Percentiles rank a stretch among this genome's conserved stretches.
These are phyloP conservation scores for Trematosphaeria pertusa DNA, from an alignment of 2,329 filamentous ascomycete species.

Conservation along the genomic window DNA sequence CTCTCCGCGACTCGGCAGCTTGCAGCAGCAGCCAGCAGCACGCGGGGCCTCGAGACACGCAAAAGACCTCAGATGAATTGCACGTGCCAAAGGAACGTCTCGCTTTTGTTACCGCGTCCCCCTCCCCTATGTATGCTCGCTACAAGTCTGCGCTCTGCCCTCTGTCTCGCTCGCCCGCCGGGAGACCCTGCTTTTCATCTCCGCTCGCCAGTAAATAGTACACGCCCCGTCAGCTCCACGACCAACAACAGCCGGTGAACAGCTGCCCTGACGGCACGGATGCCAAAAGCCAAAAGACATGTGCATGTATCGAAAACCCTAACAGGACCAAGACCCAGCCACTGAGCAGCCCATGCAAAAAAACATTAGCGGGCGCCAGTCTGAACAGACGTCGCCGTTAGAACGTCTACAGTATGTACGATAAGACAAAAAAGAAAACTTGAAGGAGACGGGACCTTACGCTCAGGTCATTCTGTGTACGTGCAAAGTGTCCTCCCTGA, in stretches of 20 bases:
- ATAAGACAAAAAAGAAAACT: conserved; percentile 39
- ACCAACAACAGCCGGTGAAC: conserved; percentile 27
- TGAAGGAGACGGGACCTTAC: conserved; percentile 31
- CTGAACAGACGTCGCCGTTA: conserved; percentile 37
- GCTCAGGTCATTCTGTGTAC: conserved; percentile 38
- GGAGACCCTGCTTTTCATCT: conserved; percentile 22
- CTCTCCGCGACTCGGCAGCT: neutral
- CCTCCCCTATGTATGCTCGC: neutral
- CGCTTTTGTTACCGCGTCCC: neutral
- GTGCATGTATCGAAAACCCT: conserved; percentile 47
- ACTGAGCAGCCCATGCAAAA: conserved; percentile 43
- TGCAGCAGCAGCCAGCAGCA: too few relatives aligned
- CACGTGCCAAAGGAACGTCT: too few relatives aligned
- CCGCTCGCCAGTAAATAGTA: conserved; percentile 34
- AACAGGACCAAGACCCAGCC: conserved; percentile 35
- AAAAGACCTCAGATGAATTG: too few relatives aligned
- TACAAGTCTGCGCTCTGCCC: conserved; percentile 7
- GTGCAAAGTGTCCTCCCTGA: conserved; percentile 41
- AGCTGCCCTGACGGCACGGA: conserved; percentile 22
- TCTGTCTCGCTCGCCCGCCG: conserved; percentile 11
- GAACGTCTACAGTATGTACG: conserved; percentile 50
- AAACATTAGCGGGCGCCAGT: conserved; percentile 45
- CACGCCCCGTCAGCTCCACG: conserved; percentile 31
- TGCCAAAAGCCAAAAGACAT: conserved; percentile 35
- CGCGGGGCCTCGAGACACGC: too few relatives aligned